Evolutionary conservation across 768 basidiomycete genomes (phyloP), one percentile per base, ranked within the genome.

Genomic region (Artomyces pyxidatus): DNA sequence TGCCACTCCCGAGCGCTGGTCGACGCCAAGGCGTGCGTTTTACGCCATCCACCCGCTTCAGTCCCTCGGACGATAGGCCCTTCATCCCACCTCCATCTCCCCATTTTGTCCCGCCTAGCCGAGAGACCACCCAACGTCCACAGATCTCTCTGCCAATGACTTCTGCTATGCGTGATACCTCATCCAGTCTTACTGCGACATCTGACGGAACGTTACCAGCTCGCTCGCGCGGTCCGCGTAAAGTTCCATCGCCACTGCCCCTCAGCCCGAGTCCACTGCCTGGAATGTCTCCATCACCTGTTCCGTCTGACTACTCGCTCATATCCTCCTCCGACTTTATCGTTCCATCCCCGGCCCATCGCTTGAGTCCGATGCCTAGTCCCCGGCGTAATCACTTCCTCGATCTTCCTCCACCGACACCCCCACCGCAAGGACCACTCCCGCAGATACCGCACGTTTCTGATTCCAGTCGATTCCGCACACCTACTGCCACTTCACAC

Each of bases 381-480:
- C 37, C 56, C 37, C 45, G 57, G 38, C 40, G 37, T 41, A 37
- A 50, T 27, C 22, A 37, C 8, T 47, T 46, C 10, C 44, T 41
- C 29, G 57, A 58, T 16, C 49, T 58, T 22, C 57, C 57, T 1
- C 57, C 57, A 5, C 55, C 57, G 7, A 57, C 49, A 1, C 57
- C 57, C 6, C 57, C 57, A 2, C 57, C 57, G 26, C 39, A 25
- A 3, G 43, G 57, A 17, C 57, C 57, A 4, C 42, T 58, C 14
- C 57, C 57, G 0, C 41, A 44, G 8, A 29, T 54, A 12, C 52
- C 55, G 11, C 21, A 29, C 8, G 38, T 11, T n/a, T 42, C 12
- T 14, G 9, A 8, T 29, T 23, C 32, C 22, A 12, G 44, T 9
- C 29, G n/a, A 8, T 9, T 17, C n/a, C 28, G 14, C 19, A 9